These are phyloP conservation scores for Globisporangium orthogonon DNA, from an alignment of 352 stramenopile genomes.

Conservation along the genomic window DNA sequence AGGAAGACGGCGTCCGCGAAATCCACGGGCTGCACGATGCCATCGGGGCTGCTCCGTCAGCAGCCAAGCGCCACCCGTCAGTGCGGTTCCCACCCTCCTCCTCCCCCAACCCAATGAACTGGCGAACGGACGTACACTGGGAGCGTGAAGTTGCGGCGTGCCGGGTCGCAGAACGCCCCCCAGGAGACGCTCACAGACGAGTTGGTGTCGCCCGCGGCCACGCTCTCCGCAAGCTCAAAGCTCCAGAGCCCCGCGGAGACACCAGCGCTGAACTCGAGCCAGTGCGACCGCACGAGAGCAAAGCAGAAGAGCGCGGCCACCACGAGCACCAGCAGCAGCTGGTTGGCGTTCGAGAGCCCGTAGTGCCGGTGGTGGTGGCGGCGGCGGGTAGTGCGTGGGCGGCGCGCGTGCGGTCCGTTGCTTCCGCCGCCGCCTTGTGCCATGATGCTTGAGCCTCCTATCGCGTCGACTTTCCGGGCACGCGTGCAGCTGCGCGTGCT, in stretches of 20 bases:
- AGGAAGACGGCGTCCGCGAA: slow-evolving; percentile 18
- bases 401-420: background rate
- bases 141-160: slow-evolving; percentile 18
- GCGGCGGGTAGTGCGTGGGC: slow-evolving; percentile 13
- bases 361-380: slow-evolving; percentile 58
- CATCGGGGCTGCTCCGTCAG: slow-evolving; percentile 2
- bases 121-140: slow-evolving; percentile 13
- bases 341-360: slow-evolving; percentile 79
- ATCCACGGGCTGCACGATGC: slow-evolving; percentile 12
- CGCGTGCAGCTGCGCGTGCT: too few relatives aligned
- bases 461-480: background rate
- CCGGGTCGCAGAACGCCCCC: slow-evolving; percentile 39
- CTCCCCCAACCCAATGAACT: too few relatives aligned
- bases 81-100: too few relatives aligned
- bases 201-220: slow-evolving; percentile 21
- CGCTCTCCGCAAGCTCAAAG: slow-evolving; percentile 25
- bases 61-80: background rate
- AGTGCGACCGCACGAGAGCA: slow-evolving; percentile 50
- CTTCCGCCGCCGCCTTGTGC: background rate
- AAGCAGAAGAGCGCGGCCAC: slow-evolving; percentile 55
- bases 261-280: slow-evolving; percentile 41
- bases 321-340: slow-evolving; percentile 63
- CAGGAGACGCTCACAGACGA: slow-evolving; percentile 34
- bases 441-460: background rate
- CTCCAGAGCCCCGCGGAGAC: slow-evolving; percentile 49